These are phyloP conservation scores for Aspergillus brunneoviolaceus DNA, from an alignment of 2,329 filamentous ascomycete genomes.

Conservation along the genomic window DNA sequence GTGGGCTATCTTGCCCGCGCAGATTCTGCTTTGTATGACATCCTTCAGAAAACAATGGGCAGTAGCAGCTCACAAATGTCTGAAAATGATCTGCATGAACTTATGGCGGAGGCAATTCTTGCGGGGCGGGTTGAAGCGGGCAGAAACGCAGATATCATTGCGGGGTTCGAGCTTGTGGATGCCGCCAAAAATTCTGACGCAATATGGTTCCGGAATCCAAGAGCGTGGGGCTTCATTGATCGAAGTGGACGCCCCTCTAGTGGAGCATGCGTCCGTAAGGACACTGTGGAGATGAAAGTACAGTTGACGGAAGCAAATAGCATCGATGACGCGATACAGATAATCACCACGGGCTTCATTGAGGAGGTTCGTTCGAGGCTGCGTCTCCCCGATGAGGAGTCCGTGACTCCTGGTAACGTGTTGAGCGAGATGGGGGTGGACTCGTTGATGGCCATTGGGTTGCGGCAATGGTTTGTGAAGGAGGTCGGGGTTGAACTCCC, in stretches of 20 bases:
- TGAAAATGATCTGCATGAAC: slow-evolving; percentile 32
- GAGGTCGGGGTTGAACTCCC: slow-evolving; percentile 4
- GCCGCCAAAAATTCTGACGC: not conserved
- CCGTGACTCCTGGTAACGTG: not conserved
- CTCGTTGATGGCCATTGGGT: slow-evolving; percentile 2
- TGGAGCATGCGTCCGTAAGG: not conserved
- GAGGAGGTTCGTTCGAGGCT: not conserved
- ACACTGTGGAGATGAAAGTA: not conserved
- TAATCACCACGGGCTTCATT: not conserved
- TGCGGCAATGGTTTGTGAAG: slow-evolving; percentile 4
- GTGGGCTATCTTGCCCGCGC: not conserved
- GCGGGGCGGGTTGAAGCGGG: slow-evolving; percentile 18
- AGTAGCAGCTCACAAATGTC: slow-evolving; percentile 13
- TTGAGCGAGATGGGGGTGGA: slow-evolving; percentile 6
- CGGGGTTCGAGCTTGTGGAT: slow-evolving; percentile 3
- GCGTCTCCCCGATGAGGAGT: not conserved
- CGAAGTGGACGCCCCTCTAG: not conserved
- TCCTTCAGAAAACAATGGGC: not conserved
- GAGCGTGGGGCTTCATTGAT: slow-evolving; percentile 1
- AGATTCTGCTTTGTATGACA: not conserved
- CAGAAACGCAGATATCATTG: slow-evolving; percentile 3
- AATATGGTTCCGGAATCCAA: slow-evolving; percentile 2
- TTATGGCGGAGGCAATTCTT: slow-evolving; percentile 33
- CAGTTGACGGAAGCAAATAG: not conserved
- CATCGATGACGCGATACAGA: not conserved